Conservation (phyloP, 2,329 filamentous ascomycete species). For the Aspergillus pseudoterreus region DNA sequence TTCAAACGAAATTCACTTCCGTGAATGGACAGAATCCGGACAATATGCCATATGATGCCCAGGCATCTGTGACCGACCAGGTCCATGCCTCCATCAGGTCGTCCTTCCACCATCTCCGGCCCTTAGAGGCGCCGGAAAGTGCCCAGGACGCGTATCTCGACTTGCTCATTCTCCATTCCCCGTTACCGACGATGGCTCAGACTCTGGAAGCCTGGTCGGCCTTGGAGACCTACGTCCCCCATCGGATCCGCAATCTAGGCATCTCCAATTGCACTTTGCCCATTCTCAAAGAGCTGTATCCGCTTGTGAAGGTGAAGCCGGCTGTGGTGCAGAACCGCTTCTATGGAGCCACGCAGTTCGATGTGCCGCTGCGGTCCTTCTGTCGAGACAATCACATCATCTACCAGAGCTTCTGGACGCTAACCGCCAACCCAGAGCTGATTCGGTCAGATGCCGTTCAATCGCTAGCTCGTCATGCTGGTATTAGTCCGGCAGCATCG, state of each 20-base stretch:
- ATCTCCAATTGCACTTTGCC: conserved; percentile 69
- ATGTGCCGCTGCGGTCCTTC: conserved; percentile 56
- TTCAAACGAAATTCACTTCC: conserved; percentile 82
- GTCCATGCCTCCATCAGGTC: conserved; percentile 63
- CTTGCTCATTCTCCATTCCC: conserved; percentile 57
- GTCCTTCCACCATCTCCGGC: conserved; percentile 61
- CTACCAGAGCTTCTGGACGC: conserved; percentile 61
- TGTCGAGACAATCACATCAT: conserved; percentile 51
- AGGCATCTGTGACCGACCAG: conserved; percentile 59
- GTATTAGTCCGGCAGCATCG: conserved; percentile 46
- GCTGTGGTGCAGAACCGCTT: conserved; percentile 75
- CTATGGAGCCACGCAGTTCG: conserved; percentile 56
- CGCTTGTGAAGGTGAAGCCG: conserved; percentile 48
- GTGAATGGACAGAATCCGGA: conserved; percentile 58
- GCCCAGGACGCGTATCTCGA: conserved; percentile 53
- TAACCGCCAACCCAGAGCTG: conserved; percentile 56
- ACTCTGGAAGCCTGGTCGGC: conserved; percentile 64
- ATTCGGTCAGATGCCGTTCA: conserved; percentile 47
- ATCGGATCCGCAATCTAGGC: conserved; percentile 63
- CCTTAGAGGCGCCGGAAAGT: conserved; percentile 18
- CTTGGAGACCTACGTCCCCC: conserved; percentile 64
- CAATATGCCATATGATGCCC: conserved; percentile 61
- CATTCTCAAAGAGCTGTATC: conserved; percentile 51
- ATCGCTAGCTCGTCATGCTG: conserved; percentile 44
- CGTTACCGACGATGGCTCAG: conserved; percentile 47